A percentile compares a stretch with the other conserved stretches of the same genome.
phyloP scores from a whole-genome alignment of 2,329 filamentous ascomycete genomes.

The Herpotrichia juniperi region DNA sequence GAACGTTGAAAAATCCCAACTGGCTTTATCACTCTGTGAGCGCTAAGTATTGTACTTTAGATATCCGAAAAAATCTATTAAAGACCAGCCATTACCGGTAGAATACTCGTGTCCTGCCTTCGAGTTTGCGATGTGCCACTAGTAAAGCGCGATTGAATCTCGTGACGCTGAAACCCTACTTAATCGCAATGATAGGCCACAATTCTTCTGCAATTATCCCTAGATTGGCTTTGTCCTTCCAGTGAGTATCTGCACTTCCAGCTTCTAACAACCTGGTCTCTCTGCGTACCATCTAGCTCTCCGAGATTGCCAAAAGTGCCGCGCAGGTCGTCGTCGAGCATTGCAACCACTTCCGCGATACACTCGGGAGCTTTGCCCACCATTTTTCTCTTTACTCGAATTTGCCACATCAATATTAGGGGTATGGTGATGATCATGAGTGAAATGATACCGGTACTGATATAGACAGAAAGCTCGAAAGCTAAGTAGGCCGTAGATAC shows the following conservation, averaged over 20 bases:
- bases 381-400: not conserved
- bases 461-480: constrained; percentile 6
- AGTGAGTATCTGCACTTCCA: not conserved
- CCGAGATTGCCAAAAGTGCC: not conserved
- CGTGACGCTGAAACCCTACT: no score
- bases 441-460: constrained; percentile 7
- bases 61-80: no score
- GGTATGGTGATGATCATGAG: constrained; percentile 5
- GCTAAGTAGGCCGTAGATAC: constrained; percentile 2
- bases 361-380: not conserved
- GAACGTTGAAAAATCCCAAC: no score
- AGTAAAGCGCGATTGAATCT: no score
- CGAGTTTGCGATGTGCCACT: no score
- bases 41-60: no score
- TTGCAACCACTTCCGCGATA: constrained; percentile 1
- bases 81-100: no score
- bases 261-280: not conserved
- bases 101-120: no score
- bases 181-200: no score
- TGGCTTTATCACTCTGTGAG: no score
- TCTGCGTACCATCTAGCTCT: not conserved
- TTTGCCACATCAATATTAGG: constrained; percentile 3
- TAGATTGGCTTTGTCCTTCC: no score
- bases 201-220: no score
- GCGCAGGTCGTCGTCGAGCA: not conserved